phyloP scores from a whole-genome alignment of 2,329 filamentous ascomycete species.

The Claviceps pazoutovae region DNA sequence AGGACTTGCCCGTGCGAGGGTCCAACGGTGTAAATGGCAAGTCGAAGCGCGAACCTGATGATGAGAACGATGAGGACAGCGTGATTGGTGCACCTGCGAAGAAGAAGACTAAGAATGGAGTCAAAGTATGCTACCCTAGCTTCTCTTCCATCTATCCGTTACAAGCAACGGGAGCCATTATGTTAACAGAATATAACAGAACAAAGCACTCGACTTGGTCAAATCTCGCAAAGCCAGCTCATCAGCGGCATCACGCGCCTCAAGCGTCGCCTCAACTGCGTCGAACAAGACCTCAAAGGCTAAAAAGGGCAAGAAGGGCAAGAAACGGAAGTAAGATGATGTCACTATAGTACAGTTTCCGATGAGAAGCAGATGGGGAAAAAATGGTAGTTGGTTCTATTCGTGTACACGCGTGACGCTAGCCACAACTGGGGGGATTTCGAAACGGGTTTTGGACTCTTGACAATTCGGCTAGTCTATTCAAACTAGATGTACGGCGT shows the following conservation, averaged over 20 bases:
- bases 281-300: conserved; percentile 38
- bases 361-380: not conserved
- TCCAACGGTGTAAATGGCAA: conserved; percentile 51
- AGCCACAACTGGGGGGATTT: not conserved
- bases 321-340: conserved; percentile 17
- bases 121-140: conserved; percentile 48
- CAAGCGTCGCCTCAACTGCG: conserved; percentile 68
- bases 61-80: conserved; percentile 73
- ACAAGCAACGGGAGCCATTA: not conserved
- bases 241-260: conserved; percentile 66
- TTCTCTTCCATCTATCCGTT: too few species aligned
- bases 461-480: not conserved
- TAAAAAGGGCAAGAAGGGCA: conserved; percentile 26
- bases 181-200: conserved; percentile 37
- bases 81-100: conserved; percentile 68
- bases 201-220: conserved; percentile 82
- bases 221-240: conserved; percentile 71
- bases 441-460: not conserved
- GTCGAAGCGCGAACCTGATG: conserved; percentile 61
- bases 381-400: not conserved
- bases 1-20: conserved; percentile 44
- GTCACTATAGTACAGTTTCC: not conserved
- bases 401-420: not conserved
- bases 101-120: conserved; percentile 80
- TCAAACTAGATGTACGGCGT: conserved; percentile 3